A percentile compares a stretch with the other conserved stretches of the same genome.
phyloP scores from a whole-genome alignment of 2,329 filamentous ascomycete species.

The Fusarium sp. region DNA sequence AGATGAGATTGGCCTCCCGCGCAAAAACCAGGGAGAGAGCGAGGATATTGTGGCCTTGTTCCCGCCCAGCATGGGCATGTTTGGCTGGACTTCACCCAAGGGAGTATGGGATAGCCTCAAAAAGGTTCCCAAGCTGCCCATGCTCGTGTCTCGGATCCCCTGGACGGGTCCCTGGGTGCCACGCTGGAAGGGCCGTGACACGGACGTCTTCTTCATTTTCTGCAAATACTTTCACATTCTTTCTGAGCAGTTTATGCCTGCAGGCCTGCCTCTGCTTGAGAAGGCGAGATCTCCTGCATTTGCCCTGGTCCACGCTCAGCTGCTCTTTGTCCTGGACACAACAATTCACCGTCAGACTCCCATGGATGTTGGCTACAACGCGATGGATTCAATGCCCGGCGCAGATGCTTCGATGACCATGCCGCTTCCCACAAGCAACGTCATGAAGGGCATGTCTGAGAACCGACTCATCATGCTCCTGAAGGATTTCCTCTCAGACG shows the following conservation, averaged over 20 bases:
- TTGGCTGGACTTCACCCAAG: constrained; percentile 67
- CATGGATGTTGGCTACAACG: constrained; percentile 56
- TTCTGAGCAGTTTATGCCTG: constrained; percentile 77
- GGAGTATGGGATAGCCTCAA: constrained; percentile 68
- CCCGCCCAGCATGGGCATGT: constrained; percentile 71
- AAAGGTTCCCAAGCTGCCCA: constrained; percentile 71
- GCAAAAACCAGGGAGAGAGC: constrained; percentile 66
- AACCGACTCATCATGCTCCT: constrained; percentile 86
- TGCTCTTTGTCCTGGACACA: constrained; percentile 82
- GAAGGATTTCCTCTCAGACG: constrained; percentile 77
- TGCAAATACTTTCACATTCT: constrained; percentile 88
- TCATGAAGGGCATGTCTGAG: constrained; percentile 85
- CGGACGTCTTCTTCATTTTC: constrained; percentile 92
- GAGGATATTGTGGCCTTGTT: constrained; percentile 77
- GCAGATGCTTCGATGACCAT: constrained; percentile 76
- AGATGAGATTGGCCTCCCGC: constrained; percentile 74
- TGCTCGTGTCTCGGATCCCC: constrained; percentile 77
- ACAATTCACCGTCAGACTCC: constrained; percentile 82
- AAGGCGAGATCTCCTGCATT: constrained; percentile 79
- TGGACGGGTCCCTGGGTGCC: constrained; percentile 90
- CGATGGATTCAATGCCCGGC: constrained; percentile 60
- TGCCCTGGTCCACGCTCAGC: constrained; percentile 83
- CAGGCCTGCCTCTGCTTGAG: constrained; percentile 62
- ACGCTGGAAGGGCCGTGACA: constrained; percentile 88
- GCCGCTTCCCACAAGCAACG: constrained; percentile 73